Percentiles rank a stretch among this genome's conserved stretches.
phyloP scores from a whole-genome alignment of 2,329 filamentous ascomycete genomes.

The Microsporum ferrugineum region DNA sequence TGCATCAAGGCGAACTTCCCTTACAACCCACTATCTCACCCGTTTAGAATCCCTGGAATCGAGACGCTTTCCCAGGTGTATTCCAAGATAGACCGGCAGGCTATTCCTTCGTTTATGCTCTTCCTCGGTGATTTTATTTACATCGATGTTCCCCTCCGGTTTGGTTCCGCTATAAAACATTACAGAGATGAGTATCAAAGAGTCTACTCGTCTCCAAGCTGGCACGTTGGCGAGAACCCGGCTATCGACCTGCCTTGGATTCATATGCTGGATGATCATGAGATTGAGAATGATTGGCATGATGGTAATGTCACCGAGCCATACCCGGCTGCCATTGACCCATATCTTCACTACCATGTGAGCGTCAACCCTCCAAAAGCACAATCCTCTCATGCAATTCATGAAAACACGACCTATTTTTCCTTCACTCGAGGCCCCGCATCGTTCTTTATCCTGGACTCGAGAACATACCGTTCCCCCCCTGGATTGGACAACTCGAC shows the following conservation, averaged over 20 bases:
- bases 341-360: slow-evolving; percentile 78
- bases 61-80: slow-evolving; percentile 63
- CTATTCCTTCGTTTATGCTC: slow-evolving; percentile 45
- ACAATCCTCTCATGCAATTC: slow-evolving; percentile 39
- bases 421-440: slow-evolving; percentile 82
- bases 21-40: slow-evolving; percentile 72
- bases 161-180: slow-evolving; percentile 59
- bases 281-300: slow-evolving; percentile 86
- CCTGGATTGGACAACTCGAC: slow-evolving; percentile 51
- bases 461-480: slow-evolving; percentile 65
- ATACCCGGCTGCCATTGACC: slow-evolving; percentile 67
- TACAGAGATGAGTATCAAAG: slow-evolving; percentile 89
- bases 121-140: slow-evolving; percentile 44
- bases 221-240: slow-evolving; percentile 53
- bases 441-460: slow-evolving; percentile 90
- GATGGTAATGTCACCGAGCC: slow-evolving; percentile 67
- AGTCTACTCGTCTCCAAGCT: slow-evolving; percentile 91
- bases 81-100: slow-evolving; percentile 51
- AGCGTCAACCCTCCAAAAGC: slow-evolving; percentile 65
- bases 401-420: slow-evolving; percentile 64
- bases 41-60: slow-evolving; percentile 71
- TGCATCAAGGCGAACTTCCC: slow-evolving; percentile 89
- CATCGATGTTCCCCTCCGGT: slow-evolving; percentile 67
- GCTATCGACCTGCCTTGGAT: slow-evolving; percentile 69
- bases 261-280: slow-evolving; percentile 91